These are phyloP conservation scores for Harringtonia lauricola DNA, from an alignment of 2,329 filamentous ascomycete genomes.

Conservation along the genomic window DNA sequence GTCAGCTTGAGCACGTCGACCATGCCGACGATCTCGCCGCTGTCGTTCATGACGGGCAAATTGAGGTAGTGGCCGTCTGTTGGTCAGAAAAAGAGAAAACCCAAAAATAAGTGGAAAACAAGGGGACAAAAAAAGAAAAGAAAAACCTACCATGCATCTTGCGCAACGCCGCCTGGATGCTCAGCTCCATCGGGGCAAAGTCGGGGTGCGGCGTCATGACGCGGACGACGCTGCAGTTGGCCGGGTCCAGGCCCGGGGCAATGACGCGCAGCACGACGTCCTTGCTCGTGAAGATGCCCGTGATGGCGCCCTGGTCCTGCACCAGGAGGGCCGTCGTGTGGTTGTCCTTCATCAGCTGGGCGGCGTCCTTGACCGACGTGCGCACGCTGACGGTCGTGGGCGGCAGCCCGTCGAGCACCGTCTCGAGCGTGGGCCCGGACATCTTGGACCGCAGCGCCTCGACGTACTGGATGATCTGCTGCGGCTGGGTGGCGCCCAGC, in stretches of 20 bases:
- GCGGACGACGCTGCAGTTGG: conserved; percentile 91
- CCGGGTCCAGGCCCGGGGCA: conserved; percentile 86
- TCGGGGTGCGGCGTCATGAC: conserved; percentile 99
- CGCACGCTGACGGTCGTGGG: conserved; percentile 92
- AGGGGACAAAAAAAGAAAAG: not conserved
- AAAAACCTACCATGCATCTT: conserved; percentile 87
- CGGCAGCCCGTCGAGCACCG: conserved; percentile 81
- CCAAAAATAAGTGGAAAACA: not conserved
- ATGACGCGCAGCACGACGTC: conserved; percentile 97
- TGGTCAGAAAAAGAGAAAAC: not conserved
- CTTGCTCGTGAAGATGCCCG: conserved; percentile 98
- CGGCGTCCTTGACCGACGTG: conserved; percentile 93
- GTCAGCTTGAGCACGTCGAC: conserved; percentile 97
- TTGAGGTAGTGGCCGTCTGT: conserved; percentile 96
- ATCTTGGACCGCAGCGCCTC: conserved; percentile 92
- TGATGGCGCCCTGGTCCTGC: conserved; percentile 93
- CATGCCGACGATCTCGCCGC: conserved; percentile 97
- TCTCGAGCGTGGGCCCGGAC: conserved; percentile 94
- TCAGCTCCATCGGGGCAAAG: conserved; percentile 98
- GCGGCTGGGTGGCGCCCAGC: conserved; percentile 86
- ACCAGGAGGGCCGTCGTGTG: conserved; percentile 94
- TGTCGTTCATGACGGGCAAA: conserved; percentile 94
- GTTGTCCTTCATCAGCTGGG: conserved; percentile 95
- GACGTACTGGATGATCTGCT: conserved; percentile 98
- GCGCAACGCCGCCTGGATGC: conserved; percentile 89